Percentiles rank a stretch among this genome's conserved stretches.
Evolutionary conservation across 164 flowering plant species (phyloP).

Genomic region (Nymphaea colorata): DNA sequence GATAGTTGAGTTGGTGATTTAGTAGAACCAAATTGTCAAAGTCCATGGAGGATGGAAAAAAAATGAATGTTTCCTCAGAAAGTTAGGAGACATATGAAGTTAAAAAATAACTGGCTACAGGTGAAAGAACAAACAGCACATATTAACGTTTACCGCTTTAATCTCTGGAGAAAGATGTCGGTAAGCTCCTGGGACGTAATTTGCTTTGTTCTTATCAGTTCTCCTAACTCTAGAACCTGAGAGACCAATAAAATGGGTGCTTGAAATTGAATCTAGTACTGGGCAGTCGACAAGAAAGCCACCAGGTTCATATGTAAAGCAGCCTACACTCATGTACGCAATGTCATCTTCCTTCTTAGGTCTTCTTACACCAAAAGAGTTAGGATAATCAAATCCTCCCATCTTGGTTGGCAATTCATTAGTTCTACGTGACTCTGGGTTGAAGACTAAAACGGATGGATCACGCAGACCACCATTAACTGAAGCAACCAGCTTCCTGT

Average conservation of each 20-base stretch:
- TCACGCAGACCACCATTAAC: conserved; percentile 63
- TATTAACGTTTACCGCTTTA: conserved; percentile 40
- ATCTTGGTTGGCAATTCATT: conserved; percentile 4
- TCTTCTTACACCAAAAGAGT: conserved; percentile 23
- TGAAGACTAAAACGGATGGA: conserved; percentile 64
- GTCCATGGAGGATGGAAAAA: too few relatives aligned
- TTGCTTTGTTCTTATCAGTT: conserved; percentile 55
- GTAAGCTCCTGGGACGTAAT: conserved; percentile 72
- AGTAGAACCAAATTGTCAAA: too few relatives aligned
- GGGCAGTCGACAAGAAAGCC: too few relatives aligned
- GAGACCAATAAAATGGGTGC: neutral
- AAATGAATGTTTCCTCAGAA: too few relatives aligned
- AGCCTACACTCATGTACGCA: conserved; percentile 74
- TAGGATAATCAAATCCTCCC: conserved; percentile 33
- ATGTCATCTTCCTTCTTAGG: conserved; percentile 52
- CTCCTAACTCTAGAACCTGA: conserved; percentile 74
- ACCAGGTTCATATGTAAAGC: too few relatives aligned
- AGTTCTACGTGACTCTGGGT: conserved; percentile 36
- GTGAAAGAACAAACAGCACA: neutral
- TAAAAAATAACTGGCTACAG: neutral
- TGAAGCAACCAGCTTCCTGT: conserved; percentile 64
- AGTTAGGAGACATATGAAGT: too few relatives aligned
- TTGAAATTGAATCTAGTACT: too few relatives aligned
- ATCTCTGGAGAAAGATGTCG: conserved; percentile 48
- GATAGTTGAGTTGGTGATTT: too few relatives aligned